Base-by-base conservation (phyloP, 805 yeast species). In the Monosporozyma siamensis region DNA sequence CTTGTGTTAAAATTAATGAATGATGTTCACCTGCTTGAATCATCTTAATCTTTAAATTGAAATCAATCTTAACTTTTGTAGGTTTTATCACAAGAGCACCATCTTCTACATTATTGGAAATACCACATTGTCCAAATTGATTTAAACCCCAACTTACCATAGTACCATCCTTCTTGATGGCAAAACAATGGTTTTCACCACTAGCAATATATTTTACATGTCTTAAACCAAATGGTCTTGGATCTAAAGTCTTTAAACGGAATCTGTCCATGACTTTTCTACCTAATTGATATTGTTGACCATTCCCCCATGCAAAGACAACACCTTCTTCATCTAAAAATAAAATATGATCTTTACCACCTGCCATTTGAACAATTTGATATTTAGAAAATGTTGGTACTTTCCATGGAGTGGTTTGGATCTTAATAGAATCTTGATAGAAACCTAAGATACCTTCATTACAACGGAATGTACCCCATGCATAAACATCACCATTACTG, bases 381-480 rank as follows among this genome's bases (percentile, higher is more conserved):
- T 71, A 75, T 43, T 86, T 71, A 10, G 60, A 52, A 36, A 63
- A 63, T 1, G 36, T 34, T 17, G 66, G 65, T 27, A 90, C 70
- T 52, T 75, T 78, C 48, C 68, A 63, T 8, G 98, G 98, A 1
- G 68, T 69, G 20, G 54, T 66, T 64, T 92, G 97, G 38, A 78
- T 64, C 48, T 70, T 63, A 30, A 77, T 72, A 39, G 76, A 73
- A 46, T 78, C 78, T 50, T 76, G 74, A 64, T 85, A 92, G 30
- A 63, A 63, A 2, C 96, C 95, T 44, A 90, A 71, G 32, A 81
- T 69, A 42, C 98, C 98, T 64, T 92, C 97, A 53, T 85, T 85
- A 59, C 88, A 80, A 66, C 92, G 81, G 67, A 92, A 92, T 17
- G 96, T 85, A 30, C 99, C 99, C 97, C 98, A 92, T 0, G 97